These are phyloP conservation scores for Monosporascus sp. DNA, from an alignment of 2,329 filamentous ascomycete genomes.

Conservation along the genomic window DNA sequence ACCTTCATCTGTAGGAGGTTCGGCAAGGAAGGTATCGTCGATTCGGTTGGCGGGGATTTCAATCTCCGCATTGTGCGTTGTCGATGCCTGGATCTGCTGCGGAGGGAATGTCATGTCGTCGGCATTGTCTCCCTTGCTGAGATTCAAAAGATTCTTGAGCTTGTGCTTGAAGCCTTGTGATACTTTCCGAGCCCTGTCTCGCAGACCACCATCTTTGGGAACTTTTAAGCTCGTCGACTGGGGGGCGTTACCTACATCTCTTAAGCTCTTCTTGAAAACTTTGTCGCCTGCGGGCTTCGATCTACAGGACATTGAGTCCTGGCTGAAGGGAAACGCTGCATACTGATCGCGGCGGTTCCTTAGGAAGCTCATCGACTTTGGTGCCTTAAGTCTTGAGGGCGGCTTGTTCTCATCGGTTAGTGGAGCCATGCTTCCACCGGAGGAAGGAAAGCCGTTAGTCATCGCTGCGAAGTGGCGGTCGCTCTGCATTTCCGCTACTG, in stretches of 20 bases:
- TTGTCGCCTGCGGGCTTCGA: slow-evolving; percentile 31
- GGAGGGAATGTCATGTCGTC: slow-evolving; percentile 34
- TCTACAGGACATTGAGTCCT: slow-evolving; percentile 36
- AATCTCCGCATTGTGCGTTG: slow-evolving; percentile 21
- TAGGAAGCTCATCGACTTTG: slow-evolving; percentile 53
- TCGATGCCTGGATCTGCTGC: slow-evolving; percentile 47
- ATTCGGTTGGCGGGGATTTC: slow-evolving; percentile 6
- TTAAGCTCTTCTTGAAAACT: slow-evolving; percentile 38
- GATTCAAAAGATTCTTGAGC: slow-evolving; percentile 52
- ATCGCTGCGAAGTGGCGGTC: slow-evolving; percentile 3
- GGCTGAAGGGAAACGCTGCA: slow-evolving; percentile 11
- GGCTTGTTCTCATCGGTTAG: slow-evolving; percentile 24
- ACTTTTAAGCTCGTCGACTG: slow-evolving; percentile 16
- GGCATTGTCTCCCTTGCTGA: slow-evolving; percentile 31
- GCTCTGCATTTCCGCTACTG: slow-evolving; percentile 2
- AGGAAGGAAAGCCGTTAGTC: slow-evolving; percentile 6
- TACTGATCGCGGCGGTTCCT: slow-evolving; percentile 23
- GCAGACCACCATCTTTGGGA: slow-evolving; percentile 32
- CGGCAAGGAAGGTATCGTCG: slow-evolving; percentile 10
- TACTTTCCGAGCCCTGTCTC: slow-evolving; percentile 52
- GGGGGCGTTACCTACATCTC: slow-evolving; percentile 42
- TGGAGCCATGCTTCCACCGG: background rate
- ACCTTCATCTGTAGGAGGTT: slow-evolving; percentile 10
- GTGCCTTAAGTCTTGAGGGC: slow-evolving; percentile 32
- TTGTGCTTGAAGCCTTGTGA: slow-evolving; percentile 58